Percentiles rank a stretch among this genome's conserved stretches.
Conservation (phyloP, 805 yeast genomes). For the Saccharomycopsis capsularis region DNA sequence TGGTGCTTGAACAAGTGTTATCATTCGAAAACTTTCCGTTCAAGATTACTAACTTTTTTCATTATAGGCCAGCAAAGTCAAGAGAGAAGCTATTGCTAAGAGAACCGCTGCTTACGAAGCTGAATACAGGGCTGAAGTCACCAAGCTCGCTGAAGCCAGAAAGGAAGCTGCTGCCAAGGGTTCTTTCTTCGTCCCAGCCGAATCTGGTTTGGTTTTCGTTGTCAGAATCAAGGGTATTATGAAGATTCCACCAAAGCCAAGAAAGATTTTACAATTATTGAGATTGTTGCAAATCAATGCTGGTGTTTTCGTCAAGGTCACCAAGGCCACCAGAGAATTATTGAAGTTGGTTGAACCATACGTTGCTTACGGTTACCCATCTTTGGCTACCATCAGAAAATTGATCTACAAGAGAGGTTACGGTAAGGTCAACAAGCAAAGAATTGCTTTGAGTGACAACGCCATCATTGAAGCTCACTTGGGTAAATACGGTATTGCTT, state of each 20-base stretch:
- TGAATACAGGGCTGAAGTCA: conserved; percentile 91
- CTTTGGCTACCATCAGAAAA: conserved; percentile 83
- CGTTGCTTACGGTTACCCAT: conserved; percentile 97
- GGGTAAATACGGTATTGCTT: conserved; percentile 89
- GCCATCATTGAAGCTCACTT: conserved; percentile 78
- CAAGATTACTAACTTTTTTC: conserved; percentile 5
- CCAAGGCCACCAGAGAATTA: conserved; percentile 92
- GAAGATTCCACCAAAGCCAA: conserved; percentile 99
- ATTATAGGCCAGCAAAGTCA: conserved; percentile 41
- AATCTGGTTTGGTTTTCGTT: conserved; percentile 89
- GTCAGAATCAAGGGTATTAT: conserved; percentile 99
- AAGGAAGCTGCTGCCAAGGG: conserved; percentile 93
- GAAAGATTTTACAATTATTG: conserved; percentile 93
- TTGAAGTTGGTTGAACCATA: conserved; percentile 92
- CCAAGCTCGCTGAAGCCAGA: conserved; percentile 78
- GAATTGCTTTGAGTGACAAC: conserved; percentile 86
- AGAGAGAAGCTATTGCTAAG: conserved; percentile 70
- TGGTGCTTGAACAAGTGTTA: too few species aligned
- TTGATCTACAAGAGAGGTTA: conserved; percentile 95
- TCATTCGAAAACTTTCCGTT: neutral
- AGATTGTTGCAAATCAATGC: conserved; percentile 91
- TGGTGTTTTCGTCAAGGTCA: conserved; percentile 90
- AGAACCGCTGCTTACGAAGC: conserved; percentile 95
- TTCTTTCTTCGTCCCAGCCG: conserved; percentile 92
- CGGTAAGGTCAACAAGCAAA: conserved; percentile 96